These are phyloP conservation scores for Schizothecium vesticola DNA, from an alignment of 495 filamentous ascomycete species.

Conservation along the genomic window DNA sequence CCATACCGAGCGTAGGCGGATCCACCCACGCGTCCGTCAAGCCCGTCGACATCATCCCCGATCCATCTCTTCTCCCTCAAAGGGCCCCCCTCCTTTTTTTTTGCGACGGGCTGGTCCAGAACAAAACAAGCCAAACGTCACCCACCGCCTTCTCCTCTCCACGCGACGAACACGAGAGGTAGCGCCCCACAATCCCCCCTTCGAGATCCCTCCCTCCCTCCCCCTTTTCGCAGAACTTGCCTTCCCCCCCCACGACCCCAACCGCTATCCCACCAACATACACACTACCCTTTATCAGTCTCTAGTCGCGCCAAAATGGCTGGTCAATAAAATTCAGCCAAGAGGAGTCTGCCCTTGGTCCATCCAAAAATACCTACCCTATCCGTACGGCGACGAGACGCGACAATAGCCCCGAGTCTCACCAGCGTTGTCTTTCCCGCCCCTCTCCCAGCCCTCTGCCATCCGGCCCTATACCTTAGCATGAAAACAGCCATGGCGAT, in stretches of 20 bases:
- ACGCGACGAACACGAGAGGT: background rate
- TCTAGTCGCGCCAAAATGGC: background rate
- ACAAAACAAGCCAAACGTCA: background rate
- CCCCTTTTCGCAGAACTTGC: background rate
- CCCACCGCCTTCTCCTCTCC: background rate
- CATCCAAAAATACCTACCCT: background rate
- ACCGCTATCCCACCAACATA: background rate
- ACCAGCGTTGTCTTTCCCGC: slow-evolving; percentile 13
- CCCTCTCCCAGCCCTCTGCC: slow-evolving; percentile 29
- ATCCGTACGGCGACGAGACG: background rate
- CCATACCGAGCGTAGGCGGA: background rate
- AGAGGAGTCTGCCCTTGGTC: background rate
- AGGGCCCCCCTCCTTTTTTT: background rate
- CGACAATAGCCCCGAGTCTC: background rate
- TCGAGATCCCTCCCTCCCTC: background rate
- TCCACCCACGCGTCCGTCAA: background rate
- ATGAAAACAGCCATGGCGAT: slow-evolving; percentile 44
- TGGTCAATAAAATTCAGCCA: background rate
- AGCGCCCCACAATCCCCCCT: background rate
- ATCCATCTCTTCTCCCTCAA: background rate
- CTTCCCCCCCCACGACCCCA: background rate
- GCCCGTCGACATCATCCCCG: background rate
- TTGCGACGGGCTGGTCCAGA: background rate
- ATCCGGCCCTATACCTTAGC: slow-evolving; percentile 33
- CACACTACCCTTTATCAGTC: background rate